Conservation (phyloP, 108 stramenopile species). For the Nitzschia sp. region DNA sequence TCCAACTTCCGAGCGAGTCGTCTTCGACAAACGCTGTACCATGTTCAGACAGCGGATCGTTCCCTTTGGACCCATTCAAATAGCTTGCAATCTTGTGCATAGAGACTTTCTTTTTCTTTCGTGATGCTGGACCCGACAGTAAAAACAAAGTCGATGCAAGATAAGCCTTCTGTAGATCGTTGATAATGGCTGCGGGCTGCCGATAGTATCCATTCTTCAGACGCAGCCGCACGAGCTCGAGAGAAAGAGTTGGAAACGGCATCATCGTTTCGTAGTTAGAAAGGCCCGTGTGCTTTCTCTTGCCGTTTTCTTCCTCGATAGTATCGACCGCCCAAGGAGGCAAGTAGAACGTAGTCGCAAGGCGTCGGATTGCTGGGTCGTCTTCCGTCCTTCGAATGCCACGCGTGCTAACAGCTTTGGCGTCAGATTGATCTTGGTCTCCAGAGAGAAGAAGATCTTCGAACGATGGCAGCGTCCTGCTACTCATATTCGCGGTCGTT, state of each 20-base stretch:
- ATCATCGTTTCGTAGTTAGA: slow-evolving; percentile 19
- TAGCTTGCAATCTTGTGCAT: slow-evolving; percentile 33
- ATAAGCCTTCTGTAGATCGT: slow-evolving; percentile 54
- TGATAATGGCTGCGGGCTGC: slow-evolving; percentile 27
- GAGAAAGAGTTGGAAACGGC: slow-evolving; percentile 38
- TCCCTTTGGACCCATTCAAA: slow-evolving; percentile 12
- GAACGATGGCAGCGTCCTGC: slow-evolving; percentile 28
- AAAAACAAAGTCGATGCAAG: slow-evolving; percentile 28
- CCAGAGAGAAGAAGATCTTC: slow-evolving; percentile 20
- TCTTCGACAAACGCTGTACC: background rate
- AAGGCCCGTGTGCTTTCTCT: background rate
- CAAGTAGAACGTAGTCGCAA: slow-evolving; percentile 23
- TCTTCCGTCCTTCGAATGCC: slow-evolving; percentile 10
- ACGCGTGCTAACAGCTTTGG: slow-evolving; percentile 9
- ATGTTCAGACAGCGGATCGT: background rate
- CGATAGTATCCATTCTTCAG: slow-evolving; percentile 48
- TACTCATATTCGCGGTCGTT: background rate
- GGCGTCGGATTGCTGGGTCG: background rate
- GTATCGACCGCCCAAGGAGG: slow-evolving; percentile 31
- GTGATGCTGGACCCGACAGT: slow-evolving; percentile 12
- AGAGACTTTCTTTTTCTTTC: slow-evolving; percentile 30
- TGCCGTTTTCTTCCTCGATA: background rate
- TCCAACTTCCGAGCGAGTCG: background rate
- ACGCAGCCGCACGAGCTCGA: slow-evolving; percentile 46
- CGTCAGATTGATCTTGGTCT: background rate